Evolutionary conservation across 257 asterid genomes (phyloP).

Genomic region (Solanum corneliomulleri): DNA sequence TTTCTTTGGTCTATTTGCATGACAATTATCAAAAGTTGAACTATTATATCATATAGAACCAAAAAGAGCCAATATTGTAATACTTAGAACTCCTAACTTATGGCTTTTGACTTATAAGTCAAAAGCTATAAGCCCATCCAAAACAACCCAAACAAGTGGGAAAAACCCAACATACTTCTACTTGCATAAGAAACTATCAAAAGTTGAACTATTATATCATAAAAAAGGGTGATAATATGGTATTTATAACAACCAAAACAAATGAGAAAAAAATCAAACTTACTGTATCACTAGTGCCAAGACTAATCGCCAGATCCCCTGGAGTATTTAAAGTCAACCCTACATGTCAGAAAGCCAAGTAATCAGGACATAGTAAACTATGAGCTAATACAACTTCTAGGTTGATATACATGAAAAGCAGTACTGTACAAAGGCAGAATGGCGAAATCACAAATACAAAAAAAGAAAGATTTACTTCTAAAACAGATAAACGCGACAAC

Average conservation of each 20-base stretch:
- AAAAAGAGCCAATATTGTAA: background rate
- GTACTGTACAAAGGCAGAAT: background rate
- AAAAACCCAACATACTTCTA: slow-evolving; percentile 24
- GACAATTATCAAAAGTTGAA: background rate
- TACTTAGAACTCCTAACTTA: background rate
- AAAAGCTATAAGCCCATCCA: background rate
- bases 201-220: background rate
- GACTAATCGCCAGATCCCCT: slow-evolving; percentile 87
- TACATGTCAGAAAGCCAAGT: background rate
- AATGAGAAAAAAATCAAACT: slow-evolving; percentile 2
- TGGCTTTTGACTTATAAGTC: background rate
- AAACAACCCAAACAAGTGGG: background rate
- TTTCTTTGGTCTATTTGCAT: background rate
- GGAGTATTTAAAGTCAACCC: slow-evolving; percentile 84
- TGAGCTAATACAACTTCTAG: background rate
- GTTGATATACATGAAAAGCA: background rate
- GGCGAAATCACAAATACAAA: background rate
- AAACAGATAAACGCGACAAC: background rate
- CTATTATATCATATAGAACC: background rate
- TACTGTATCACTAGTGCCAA: slow-evolving; percentile 98
- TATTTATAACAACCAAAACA: background rate
- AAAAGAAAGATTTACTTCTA: background rate
- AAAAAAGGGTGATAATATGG: background rate
- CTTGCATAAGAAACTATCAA: background rate
- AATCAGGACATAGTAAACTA: background rate